Evolutionary conservation across 768 basidiomycete species (phyloP), one percentile per base, ranked within the genome.

Genomic region (Polyporus arcularius): DNA sequence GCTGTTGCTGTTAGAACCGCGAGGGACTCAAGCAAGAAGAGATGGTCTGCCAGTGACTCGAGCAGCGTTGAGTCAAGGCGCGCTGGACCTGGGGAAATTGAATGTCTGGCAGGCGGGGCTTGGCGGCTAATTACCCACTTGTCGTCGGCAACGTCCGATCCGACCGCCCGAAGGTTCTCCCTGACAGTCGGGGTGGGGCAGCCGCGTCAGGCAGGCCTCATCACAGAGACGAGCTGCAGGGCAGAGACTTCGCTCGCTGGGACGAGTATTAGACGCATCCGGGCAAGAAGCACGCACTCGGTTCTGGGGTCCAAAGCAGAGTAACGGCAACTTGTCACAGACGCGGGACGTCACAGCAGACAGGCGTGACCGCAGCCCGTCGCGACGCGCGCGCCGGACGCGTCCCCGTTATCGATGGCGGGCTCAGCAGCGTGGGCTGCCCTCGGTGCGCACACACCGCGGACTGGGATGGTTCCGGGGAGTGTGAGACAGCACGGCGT

Each of bases 401-500:
- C 55, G 61, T 57, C 55, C 47, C 53, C 51, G 57, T 63, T 63
- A 63, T 63, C 57, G 56, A 63, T 58, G 43, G 35, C n/a, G 10
- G 16, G 10, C 47, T 18, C 7, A 10, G 12, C 47, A 14, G 21
- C 6, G 21, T 45, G n/a, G n/a, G 16, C 43, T 16, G 61, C 68
- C 68, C 28, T 71, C 72, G 71, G 67, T 73, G 6, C 67, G 66
- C 43, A 66, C 47, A 26, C 8, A 16, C 43, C n/a, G 14, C 50
- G 30, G 50, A 6, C 50, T 30, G 11, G 31, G n/a, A 18, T 15
- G 31, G 32, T 16, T 28, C 9, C 50, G 50, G 50, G 15, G 31
- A 53, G 53, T 55, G 53, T 49, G 56, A 10, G 55, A 47, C 41
- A 16, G 8, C 16, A 21, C 14, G 10, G 18, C 12, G 32, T 11